Evolutionary conservation across 305 asterid genomes (phyloP), one percentile per base, ranked within the genome.

Genomic region (Salvia sclarea): DNA sequence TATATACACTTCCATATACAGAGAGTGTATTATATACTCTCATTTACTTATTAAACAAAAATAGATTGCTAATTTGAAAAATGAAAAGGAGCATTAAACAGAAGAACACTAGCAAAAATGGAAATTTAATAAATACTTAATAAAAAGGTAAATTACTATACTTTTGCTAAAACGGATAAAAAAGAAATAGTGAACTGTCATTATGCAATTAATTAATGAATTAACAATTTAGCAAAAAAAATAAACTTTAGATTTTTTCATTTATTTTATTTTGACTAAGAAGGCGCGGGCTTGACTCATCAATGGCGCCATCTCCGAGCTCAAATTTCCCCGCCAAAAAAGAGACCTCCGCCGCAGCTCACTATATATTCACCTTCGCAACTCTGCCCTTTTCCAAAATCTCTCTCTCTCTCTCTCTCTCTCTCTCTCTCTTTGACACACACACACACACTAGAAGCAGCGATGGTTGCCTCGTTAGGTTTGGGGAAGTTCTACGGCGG

Each of bases 401-500:
- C 30, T 1, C 30, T 25, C 30, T 25, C 30, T 57, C 72, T 66
- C 17, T 14, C n/a, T n/a, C 45, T 28, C 13, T 21, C 14, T 16
- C 33, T 58, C 60, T 14, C 21, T n/a, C n/a, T n/a, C n/a, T n/a
- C n/a, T n/a, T n/a, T n/a, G n/a, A 11, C 7, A 2, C 22, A 6
- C 7, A 47, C 63, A 6, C 54, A 20, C 17, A 9, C n/a, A 30
- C 43, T n/a, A n/a, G n/a, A n/a, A n/a, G 70, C 52, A 31, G 47
- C 18, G 56, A 93, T 93, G 98, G 98, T 91, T 22, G 83, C 79
- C 3, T 77, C 95, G 4, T 74, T 93, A 8, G 96, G 95, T 18
- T 96, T 90, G 0, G 93, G 95, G 5, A 93, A 84, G 6, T 93
- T 93, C 80, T 93, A 93, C 18, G 98, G 98, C 72, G 85, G 91